Conservation (phyloP, 495 filamentous ascomycete genomes). For the Hypoxylon crocopeplum region DNA sequence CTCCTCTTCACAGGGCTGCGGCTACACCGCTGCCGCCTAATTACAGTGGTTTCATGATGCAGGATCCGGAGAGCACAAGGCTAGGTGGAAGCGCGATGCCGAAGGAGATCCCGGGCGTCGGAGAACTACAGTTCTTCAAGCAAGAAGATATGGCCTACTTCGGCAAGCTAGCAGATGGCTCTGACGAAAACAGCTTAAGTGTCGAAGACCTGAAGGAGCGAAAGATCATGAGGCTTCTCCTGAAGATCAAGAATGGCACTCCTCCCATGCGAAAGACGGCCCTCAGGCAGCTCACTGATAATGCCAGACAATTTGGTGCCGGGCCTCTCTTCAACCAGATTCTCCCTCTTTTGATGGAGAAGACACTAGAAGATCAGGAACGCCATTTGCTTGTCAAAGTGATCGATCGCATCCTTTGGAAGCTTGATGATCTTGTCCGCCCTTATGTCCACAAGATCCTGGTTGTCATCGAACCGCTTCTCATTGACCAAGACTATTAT, state of each 20-base stretch:
- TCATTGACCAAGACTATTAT: constrained; percentile 99
- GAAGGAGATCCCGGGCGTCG: constrained; percentile 96
- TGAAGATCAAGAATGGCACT: constrained; percentile 99
- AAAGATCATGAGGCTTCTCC: constrained; percentile 95
- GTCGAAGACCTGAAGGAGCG: constrained; percentile 97
- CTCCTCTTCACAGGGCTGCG: constrained; percentile 76
- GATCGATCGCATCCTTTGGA: constrained; percentile 98
- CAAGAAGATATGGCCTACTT: constrained; percentile 99
- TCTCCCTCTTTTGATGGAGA: constrained; percentile 96
- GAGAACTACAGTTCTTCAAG: constrained; percentile 98
- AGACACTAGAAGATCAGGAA: constrained; percentile 97
- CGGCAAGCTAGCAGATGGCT: constrained; percentile 92
- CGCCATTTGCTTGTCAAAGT: constrained; percentile 98
- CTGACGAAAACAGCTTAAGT: constrained; percentile 89
- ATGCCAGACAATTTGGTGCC: constrained; percentile 95
- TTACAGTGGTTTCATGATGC: constrained; percentile 90
- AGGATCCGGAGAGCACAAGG: constrained; percentile 84
- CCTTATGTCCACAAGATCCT: constrained; percentile 98
- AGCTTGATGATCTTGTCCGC: constrained; percentile 94
- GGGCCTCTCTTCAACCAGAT: constrained; percentile 98
- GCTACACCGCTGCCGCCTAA: constrained; percentile 73
- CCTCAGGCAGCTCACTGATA: constrained; percentile 97
- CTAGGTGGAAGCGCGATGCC: constrained; percentile 89
- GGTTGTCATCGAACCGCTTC: constrained; percentile 96
- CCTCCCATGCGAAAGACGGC: constrained; percentile 99